Evolutionary conservation across 169 alveolate species (phyloP).

Genomic region (Cryptosporidium meleagridis): DNA sequence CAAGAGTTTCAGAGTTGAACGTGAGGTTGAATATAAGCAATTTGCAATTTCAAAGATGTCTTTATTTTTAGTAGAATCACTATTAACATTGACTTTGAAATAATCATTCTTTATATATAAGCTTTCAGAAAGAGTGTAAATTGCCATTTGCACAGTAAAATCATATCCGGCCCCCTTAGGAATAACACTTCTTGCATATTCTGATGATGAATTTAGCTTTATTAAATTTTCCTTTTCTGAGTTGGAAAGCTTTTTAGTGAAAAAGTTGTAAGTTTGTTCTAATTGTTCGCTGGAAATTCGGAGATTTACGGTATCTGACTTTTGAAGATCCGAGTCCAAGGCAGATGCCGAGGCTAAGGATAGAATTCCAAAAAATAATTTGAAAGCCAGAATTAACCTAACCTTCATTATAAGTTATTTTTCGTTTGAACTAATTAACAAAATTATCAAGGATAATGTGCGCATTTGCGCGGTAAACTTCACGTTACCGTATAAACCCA

Average conservation of each 20-base stretch:
- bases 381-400: background rate
- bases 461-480: slow-evolving; percentile 27
- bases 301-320: background rate
- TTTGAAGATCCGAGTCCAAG: background rate
- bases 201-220: background rate
- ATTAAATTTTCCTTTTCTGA: slow-evolving; percentile 14
- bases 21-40: slow-evolving; percentile 5
- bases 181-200: slow-evolving; percentile 8
- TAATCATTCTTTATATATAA: background rate
- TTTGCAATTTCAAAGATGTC: slow-evolving; percentile 11
- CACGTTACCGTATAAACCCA: slow-evolving; percentile 13
- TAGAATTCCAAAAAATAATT: background rate
- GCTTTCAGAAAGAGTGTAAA: slow-evolving; percentile 29
- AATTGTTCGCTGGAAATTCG: background rate
- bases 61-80: background rate
- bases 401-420: background rate
- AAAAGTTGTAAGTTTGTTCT: background rate
- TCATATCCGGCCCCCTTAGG: slow-evolving; percentile 27
- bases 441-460: slow-evolving; percentile 7
- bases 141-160: slow-evolving; percentile 26
- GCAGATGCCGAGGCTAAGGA: background rate
- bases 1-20: background rate
- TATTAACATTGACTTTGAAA: background rate
- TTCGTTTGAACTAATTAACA: background rate
- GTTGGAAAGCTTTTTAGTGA: slow-evolving; percentile 18